Percentiles rank a stretch among this genome's conserved stretches.
phyloP scores from a whole-genome alignment of 345 rosid genomes.

The Reutealis trisperma region DNA sequence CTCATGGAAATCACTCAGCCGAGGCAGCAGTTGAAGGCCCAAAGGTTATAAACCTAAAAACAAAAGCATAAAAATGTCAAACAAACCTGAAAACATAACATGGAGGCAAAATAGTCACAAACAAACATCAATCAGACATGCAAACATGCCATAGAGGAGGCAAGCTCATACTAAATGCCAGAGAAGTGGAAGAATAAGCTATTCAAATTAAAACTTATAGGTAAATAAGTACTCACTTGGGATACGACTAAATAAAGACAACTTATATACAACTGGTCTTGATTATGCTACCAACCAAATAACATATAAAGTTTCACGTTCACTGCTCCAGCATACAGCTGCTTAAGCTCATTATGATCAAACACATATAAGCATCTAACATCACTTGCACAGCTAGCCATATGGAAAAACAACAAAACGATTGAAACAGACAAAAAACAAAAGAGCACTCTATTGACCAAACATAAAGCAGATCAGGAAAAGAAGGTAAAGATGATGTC shows the following conservation, averaged over 20 bases:
- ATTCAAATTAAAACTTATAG: background rate
- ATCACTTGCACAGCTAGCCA: background rate
- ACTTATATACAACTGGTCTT: background rate
- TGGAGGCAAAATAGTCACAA: background rate
- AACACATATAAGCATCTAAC: background rate
- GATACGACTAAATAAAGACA: background rate
- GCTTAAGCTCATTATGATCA: background rate
- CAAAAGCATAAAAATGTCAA: background rate
- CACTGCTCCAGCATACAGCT: background rate
- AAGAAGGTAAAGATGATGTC: background rate
- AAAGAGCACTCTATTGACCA: background rate
- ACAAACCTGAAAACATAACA: background rate
- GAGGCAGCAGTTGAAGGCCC: background rate
- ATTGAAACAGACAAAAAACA: background rate
- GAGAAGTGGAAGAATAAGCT: background rate
- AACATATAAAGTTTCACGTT: background rate
- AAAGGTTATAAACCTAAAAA: conserved; percentile 3
- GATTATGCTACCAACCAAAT: background rate
- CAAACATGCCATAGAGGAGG: background rate
- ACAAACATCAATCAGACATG: background rate
- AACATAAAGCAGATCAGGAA: background rate
- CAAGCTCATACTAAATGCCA: background rate
- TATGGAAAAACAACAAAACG: background rate
- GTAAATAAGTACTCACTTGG: background rate
- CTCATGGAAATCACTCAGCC: background rate